These are phyloP conservation scores for Xylaria cubensis DNA, from an alignment of 495 filamentous ascomycete species.

Conservation along the genomic window DNA sequence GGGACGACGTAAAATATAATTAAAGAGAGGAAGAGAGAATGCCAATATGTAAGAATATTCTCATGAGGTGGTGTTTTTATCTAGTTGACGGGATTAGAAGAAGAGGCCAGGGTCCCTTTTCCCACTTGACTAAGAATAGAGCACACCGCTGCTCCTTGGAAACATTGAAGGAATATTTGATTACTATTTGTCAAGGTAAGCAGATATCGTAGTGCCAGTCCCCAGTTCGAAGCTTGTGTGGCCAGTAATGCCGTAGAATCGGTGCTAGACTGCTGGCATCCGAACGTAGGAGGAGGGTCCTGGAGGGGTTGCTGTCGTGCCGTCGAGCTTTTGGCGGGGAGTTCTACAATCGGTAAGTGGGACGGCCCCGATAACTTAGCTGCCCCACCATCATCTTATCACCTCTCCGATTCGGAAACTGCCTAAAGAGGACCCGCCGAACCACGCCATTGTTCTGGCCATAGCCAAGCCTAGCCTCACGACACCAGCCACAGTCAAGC, in stretches of 20 bases:
- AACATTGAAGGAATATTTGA: neutral
- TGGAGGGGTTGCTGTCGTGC: constrained; percentile 7
- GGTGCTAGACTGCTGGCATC: neutral
- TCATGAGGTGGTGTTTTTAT: constrained; percentile 10
- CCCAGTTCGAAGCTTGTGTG: constrained; percentile 1
- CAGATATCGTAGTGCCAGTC: neutral
- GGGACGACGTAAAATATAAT: neutral
- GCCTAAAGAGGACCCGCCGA: constrained; percentile 31
- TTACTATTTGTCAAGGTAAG: constrained; percentile 20
- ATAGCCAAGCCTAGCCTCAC: constrained; percentile 32
- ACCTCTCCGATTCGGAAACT: constrained; percentile 28
- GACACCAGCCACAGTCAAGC: constrained; percentile 21
- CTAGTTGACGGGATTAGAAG: neutral
- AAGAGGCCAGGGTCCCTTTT: neutral
- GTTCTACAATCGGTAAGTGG: constrained; percentile 17
- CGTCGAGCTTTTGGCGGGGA: constrained; percentile 14
- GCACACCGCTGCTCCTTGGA: constrained; percentile 7
- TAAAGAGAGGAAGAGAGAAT: constrained; percentile 2
- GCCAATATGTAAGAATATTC: neutral
- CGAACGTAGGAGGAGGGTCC: neutral
- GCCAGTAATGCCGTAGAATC: neutral
- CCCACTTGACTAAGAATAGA: constrained; percentile 1
- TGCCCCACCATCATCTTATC: constrained; percentile 17
- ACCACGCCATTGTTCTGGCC: neutral
- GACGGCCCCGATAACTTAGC: neutral